Evolutionary conservation across 192 early-diverging fungal genomes (phyloP).

Genomic region (Martensiomyces pterosporus): DNA sequence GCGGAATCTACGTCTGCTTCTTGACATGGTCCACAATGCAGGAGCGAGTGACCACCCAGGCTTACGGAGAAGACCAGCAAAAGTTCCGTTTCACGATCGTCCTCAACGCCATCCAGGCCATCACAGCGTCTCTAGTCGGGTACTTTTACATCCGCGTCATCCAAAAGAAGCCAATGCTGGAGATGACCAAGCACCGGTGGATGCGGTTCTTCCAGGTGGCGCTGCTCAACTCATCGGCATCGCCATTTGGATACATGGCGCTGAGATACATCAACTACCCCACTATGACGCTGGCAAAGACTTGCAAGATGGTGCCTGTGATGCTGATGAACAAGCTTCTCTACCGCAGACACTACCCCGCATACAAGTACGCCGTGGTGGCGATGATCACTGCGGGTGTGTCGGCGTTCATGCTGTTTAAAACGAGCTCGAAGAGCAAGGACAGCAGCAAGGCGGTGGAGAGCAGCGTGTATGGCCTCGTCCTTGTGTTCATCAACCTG

Average conservation of each 20-base stretch:
- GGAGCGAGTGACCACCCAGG: conserved; percentile 83
- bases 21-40: conserved; percentile 94
- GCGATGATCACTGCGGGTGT: conserved; percentile 86
- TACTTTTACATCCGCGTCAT: conserved; percentile 66
- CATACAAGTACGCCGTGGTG: conserved; percentile 87
- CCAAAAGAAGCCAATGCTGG: conserved; percentile 41
- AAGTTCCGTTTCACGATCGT: conserved; percentile 89
- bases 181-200: conserved; percentile 45
- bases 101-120: conserved; percentile 81
- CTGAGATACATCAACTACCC: conserved; percentile 95
- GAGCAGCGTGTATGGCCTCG: conserved; percentile 74
- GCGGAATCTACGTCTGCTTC: conserved; percentile 93
- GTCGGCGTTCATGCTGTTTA: conserved; percentile 88
- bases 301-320: conserved; percentile 95
- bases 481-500: conserved; percentile 80
- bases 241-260: conserved; percentile 91
- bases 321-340: conserved; percentile 93
- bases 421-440: conserved; percentile 31
- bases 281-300: conserved; percentile 94
- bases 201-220: conserved; percentile 74
- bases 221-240: conserved; percentile 66
- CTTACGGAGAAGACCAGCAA: conserved; percentile 64
- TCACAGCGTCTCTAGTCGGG: conserved; percentile 72
- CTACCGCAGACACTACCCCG: conserved; percentile 80
- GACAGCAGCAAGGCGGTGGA: conserved; percentile 31